Evolutionary conservation across 2,329 filamentous ascomycete species (phyloP).

Genomic region (Falciphora oryzae): DNA sequence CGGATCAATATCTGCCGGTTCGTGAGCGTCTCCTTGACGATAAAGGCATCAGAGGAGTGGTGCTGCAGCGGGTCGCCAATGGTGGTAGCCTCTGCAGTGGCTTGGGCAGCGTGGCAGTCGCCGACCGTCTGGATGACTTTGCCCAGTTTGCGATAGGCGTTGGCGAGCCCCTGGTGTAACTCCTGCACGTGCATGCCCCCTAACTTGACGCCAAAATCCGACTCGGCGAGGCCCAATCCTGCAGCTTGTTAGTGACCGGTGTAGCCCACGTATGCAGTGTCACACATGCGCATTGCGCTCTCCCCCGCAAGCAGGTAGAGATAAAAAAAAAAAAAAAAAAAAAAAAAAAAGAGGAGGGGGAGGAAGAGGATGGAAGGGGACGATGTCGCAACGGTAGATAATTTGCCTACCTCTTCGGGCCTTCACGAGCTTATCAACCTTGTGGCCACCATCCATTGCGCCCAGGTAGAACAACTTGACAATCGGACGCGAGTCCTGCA

Average conservation of each 20-base stretch:
- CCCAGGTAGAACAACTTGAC: conserved; percentile 96
- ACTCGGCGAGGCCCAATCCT: conserved; percentile 89
- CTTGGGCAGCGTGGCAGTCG: conserved; percentile 93
- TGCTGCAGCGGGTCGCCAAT: conserved; percentile 91
- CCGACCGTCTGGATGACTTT: conserved; percentile 90
- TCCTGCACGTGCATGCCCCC: conserved; percentile 84
- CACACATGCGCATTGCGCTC: neutral
- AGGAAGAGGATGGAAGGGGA: neutral
- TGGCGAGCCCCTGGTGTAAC: conserved; percentile 77
- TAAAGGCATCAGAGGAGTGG: conserved; percentile 91
- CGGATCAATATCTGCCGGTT: conserved; percentile 95
- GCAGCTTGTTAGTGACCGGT: conserved; percentile 11
- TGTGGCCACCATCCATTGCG: conserved; percentile 95
- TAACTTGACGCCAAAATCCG: conserved; percentile 88
- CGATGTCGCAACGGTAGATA: neutral
- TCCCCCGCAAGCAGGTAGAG: neutral
- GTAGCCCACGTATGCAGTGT: neutral
- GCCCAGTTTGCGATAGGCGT: conserved; percentile 91
- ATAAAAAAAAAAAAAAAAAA: neutral
- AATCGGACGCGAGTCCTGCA: conserved; percentile 80
- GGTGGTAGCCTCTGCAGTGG: conserved; percentile 91
- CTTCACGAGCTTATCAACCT: conserved; percentile 92
- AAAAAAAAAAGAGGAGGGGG: neutral
- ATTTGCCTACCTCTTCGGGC: conserved; percentile 68
- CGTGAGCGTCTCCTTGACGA: conserved; percentile 96